Evolutionary conservation across 495 filamentous ascomycete species (phyloP).

Genomic region (Aspergillus indologenus): DNA sequence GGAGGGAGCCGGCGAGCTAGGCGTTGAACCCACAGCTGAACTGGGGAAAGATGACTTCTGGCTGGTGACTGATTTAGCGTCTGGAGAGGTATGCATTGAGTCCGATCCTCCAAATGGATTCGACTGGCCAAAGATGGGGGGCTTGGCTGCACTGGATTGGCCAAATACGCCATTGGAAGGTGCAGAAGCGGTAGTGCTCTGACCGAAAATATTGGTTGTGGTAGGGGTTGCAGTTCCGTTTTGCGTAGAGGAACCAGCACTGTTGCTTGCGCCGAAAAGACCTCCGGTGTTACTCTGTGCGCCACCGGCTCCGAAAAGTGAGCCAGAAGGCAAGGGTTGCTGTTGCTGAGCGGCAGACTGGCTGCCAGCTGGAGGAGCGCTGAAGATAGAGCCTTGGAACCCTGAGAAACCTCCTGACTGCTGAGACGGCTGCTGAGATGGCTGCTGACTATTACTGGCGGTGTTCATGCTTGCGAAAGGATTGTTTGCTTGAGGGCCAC

Average conservation of each 20-base stretch:
- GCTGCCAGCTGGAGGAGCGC: conserved; percentile 20
- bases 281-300: conserved; percentile 20
- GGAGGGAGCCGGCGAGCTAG: neutral
- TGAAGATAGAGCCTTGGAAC: conserved; percentile 37
- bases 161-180: conserved; percentile 25
- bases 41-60: conserved; percentile 22
- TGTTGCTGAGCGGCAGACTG: conserved; percentile 22
- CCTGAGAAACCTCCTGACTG: conserved; percentile 23
- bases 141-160: conserved; percentile 22
- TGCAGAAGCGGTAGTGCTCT: conserved; percentile 18
- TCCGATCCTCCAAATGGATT: conserved; percentile 27
- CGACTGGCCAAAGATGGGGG: conserved; percentile 25
- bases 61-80: conserved; percentile 30
- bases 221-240: conserved; percentile 15
- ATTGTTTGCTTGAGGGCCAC: conserved; percentile 30
- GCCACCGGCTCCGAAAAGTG: conserved; percentile 21
- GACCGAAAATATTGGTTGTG: conserved; percentile 28
- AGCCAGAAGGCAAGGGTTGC: conserved; percentile 22
- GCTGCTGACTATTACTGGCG: conserved; percentile 18
- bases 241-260: conserved; percentile 18
- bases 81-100: conserved; percentile 46
- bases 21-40: conserved; percentile 10
- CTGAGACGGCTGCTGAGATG: conserved; percentile 2
- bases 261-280: conserved; percentile 24
- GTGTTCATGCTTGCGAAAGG: conserved; percentile 38